Evolutionary conservation across 257 asterid species (phyloP).

Genomic region (Rubia yunnanensis): DNA sequence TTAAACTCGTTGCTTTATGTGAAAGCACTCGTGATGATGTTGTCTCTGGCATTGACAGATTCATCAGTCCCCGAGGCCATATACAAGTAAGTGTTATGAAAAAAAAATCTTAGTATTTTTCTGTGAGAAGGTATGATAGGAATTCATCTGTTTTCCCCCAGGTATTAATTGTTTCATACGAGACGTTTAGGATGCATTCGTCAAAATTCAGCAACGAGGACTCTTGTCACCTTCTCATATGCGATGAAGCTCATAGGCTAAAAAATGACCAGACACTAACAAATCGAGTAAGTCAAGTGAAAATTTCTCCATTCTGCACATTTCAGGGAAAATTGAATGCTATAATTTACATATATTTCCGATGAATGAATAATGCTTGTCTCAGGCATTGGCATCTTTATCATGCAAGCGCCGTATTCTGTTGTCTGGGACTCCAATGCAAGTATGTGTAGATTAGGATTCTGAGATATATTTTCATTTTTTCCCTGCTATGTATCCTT

Average conservation of each 20-base stretch:
- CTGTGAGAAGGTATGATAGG: background rate
- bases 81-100: conserved; percentile 46
- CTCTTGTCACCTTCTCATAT: conserved; percentile 93
- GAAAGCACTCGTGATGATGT: conserved; percentile 91
- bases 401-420: conserved; percentile 83
- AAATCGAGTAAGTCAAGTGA: conserved; percentile 67
- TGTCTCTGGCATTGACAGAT: conserved; percentile 64
- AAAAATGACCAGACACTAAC: conserved; percentile 95
- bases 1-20: conserved; percentile 89
- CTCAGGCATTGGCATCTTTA: conserved; percentile 87
- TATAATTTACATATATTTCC: conserved; percentile 3
- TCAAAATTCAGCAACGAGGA: conserved; percentile 60
- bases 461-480: background rate
- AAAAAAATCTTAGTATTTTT: conserved; percentile 13
- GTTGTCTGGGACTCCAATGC: conserved; percentile 97
- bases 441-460: conserved; percentile 43
- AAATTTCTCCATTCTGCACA: background rate
- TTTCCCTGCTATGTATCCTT: conserved; percentile 5
- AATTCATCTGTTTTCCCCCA: conserved; percentile 19
- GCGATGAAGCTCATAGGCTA: conserved; percentile 98
- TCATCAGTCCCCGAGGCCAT: conserved; percentile 40
- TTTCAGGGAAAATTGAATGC: background rate
- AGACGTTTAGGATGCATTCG: conserved; percentile 95
- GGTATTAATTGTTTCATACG: conserved; percentile 93
- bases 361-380: conserved; percentile 20